Evolutionary conservation across 257 asterid genomes (phyloP).

Genomic region (Solanum commersonii): DNA sequence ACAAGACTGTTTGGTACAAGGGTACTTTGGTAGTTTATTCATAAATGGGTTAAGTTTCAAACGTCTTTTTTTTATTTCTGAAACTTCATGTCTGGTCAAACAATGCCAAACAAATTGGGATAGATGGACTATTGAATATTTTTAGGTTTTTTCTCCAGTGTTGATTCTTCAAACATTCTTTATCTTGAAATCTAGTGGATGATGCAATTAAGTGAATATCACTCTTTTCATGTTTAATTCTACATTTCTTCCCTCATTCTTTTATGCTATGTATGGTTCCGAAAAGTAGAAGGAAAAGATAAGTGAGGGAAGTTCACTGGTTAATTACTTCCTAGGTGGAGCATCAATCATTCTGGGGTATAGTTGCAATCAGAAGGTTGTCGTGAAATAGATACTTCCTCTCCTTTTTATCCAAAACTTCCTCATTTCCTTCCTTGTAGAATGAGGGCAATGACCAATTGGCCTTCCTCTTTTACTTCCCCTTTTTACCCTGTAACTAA

Average conservation of each 20-base stretch:
- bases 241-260: neutral
- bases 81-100: neutral
- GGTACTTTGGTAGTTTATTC: neutral
- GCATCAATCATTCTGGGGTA: neutral
- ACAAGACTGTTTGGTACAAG: neutral
- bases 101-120: neutral
- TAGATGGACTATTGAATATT: neutral
- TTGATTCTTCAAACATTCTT: neutral
- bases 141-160: neutral
- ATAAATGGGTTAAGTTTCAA: neutral
- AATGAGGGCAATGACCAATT: neutral
- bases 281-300: neutral
- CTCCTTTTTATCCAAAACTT: neutral
- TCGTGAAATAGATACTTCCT: neutral
- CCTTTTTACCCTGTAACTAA: neutral
- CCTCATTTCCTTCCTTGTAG: neutral
- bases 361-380: neutral
- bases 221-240: neutral
- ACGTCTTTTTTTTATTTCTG: neutral
- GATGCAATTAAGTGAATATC: neutral
- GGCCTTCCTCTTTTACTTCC: neutral
- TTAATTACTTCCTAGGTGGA: neutral
- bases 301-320: neutral
- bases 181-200: neutral
- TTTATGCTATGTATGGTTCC: neutral